Evolutionary conservation across 2,329 filamentous ascomycete genomes (phyloP), one percentile per base, ranked within the genome.

Genomic region (Pseudogymnoascus sp.): DNA sequence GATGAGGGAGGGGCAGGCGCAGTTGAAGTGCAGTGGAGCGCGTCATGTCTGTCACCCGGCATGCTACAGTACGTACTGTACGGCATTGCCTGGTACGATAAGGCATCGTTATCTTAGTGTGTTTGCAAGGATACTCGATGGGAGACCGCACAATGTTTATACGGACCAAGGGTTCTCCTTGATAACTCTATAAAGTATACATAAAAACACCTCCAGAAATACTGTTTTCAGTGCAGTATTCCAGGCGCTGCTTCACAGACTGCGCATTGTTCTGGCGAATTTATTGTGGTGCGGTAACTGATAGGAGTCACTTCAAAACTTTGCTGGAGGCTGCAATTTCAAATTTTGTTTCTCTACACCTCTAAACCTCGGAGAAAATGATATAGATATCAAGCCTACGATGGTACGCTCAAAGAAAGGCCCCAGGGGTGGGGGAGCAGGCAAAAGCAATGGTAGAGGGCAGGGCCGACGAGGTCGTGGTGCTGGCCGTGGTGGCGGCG

Each of bases 401-500:
- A 60, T 60, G 58, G 58, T 31, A 60, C 60, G 60, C 28, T 45
- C 60, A 61, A 45, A 43, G 28, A 52, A 61, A 43, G 60, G 18
- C 40, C 18, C 58, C 59, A 62, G 41, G 40, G 63, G 63, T n/a
- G 40, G 60, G 23, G 37, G 60, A 16, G 23, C 37, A 43, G 37
- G 40, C 37, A 59, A 61, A 60, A 61, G 60, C 40, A 31, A 60
- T 38, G 41, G 65, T 43, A 60, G 63, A 37, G 40, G 64, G 14
- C 45, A 61, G 16, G 62, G 63, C 16, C 38, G 43, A 25, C 61
- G 55, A 61, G 37, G 63, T 11, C 41, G 65, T 43, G 63, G 63
- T 31, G 61, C 64, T 8, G 63, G 65, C n/a, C 40, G 62, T 11
- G 41, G 60, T 23, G 40, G 31, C 18, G 28, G 18, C 35, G 52